Conservation (phyloP, 2,329 filamentous ascomycete genomes). For the Cercospora berteroae region DNA sequence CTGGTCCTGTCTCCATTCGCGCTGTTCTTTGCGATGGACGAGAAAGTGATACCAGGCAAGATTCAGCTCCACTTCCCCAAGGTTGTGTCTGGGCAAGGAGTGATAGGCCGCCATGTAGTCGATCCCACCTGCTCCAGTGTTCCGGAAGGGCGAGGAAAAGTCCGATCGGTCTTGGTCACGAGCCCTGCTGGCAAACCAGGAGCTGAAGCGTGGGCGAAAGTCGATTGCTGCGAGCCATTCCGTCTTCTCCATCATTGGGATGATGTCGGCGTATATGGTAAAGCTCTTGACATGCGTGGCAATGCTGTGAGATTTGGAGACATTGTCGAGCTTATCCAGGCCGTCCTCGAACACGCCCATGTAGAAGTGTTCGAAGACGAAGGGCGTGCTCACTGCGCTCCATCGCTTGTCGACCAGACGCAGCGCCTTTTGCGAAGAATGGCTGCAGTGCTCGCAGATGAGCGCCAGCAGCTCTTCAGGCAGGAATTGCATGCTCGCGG, state of each 20-base stretch:
- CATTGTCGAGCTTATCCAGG: constrained; percentile 22
- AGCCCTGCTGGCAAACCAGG: constrained; percentile 1
- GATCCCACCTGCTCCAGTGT: neutral
- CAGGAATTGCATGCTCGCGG: neutral
- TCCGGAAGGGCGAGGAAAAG: neutral
- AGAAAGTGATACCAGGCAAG: constrained; percentile 15
- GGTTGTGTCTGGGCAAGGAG: constrained; percentile 18
- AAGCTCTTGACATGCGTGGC: constrained; percentile 30
- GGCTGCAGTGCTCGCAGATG: constrained; percentile 27
- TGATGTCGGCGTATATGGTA: constrained; percentile 31
- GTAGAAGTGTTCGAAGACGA: constrained; percentile 30
- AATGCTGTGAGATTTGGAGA: constrained; percentile 25
- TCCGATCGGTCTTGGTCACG: neutral
- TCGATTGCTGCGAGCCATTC: constrained; percentile 15
- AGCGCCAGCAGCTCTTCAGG: constrained; percentile 30
- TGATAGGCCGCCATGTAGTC: constrained; percentile 17
- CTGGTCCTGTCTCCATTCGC: constrained; percentile 20
- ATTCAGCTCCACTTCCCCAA: constrained; percentile 20
- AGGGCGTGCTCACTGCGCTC: constrained; percentile 22
- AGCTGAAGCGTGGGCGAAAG: constrained; percentile 12
- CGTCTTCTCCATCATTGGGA: constrained; percentile 24
- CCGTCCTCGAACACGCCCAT: constrained; percentile 26
- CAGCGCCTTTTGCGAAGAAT: constrained; percentile 25
- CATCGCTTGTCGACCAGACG: constrained; percentile 25
- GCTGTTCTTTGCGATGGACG: constrained; percentile 7